Base-by-base conservation (phyloP, 768 basidiomycete genomes). In the Albatrellus ellisii region DNA sequence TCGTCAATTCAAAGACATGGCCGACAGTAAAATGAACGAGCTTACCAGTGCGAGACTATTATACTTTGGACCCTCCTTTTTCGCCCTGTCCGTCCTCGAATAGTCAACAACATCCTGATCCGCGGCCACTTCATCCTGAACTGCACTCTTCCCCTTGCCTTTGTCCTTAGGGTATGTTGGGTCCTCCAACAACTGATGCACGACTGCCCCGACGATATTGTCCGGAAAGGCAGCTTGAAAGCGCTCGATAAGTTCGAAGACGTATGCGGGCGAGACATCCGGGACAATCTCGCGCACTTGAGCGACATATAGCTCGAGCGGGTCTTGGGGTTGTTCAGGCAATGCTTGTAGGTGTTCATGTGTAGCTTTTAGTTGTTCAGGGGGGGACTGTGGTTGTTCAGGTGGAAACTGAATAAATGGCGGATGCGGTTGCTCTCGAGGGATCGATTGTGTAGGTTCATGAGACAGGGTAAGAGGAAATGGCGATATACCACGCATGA, bases 201-300 rank as follows among this genome's bases (percentile, higher is more conserved):
- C 48, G 0, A 80, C 70, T 5, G 59, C 57, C 51, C 79, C 70
- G 27, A 75, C 63, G 31, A 72, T 67, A 11, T 62, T 48, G 1
- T 62, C 60, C 4, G 50, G 42, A 32, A 62, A 57, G 4, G 58
- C 50, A 4, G 62, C 58, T 22, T 69, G 54, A 46, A 70, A 61
- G 33, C 64, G 53, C 27, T 64, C 57, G 24, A 83, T 53, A 25
- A 83, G 70, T 1, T 55, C 46, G 18, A 65, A 53, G 10, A 69
- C 69, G 48, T 84, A 68, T 2, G 65, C 49, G 0, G 77, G 73
- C 17, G 70, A 65, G 18, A 84, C 78, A 49, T 85, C 79, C 0
- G 84, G 84, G 10, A 85, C 56, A 34, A 87, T 70, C 51, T 83
- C 79, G 27, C 80, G 61, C 24, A 84, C 65, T 31, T 65, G 73